These are phyloP conservation scores for Skeletonema tropicum DNA, from an alignment of 108 stramenopile species.

Conservation along the genomic window DNA sequence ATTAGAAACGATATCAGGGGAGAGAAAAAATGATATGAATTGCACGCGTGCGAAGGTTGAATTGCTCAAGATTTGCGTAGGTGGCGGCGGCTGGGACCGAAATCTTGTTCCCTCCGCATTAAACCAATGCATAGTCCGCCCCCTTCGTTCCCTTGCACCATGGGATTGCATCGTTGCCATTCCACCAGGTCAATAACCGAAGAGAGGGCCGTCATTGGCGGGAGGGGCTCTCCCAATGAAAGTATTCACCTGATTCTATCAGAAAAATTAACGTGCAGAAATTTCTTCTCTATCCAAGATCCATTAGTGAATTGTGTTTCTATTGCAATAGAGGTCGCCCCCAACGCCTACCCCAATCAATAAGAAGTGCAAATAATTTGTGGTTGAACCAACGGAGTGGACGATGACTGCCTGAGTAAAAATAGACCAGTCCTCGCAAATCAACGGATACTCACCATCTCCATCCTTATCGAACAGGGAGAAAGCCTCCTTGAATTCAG, in stretches of 20 bases:
- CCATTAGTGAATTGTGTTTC: neutral
- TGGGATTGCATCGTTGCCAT: neutral
- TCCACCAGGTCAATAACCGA: neutral
- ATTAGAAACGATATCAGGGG: neutral
- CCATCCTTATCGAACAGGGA: slow-evolving; percentile 99
- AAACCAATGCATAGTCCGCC: neutral
- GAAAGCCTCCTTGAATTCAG: slow-evolving; percentile 99
- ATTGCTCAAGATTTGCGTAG: neutral
- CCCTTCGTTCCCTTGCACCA: neutral
- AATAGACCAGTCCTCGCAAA: neutral
- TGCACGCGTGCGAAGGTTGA: neutral
- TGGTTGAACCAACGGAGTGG: neutral
- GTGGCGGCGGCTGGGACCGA: neutral
- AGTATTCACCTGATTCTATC: neutral
- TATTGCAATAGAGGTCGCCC: neutral
- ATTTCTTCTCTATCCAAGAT: neutral
- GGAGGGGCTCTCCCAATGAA: neutral
- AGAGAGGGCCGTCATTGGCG: neutral
- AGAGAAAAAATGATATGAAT: neutral
- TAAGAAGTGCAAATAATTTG: neutral
- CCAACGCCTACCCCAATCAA: neutral
- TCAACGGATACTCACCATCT: slow-evolving; percentile 81
- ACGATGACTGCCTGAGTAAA: neutral
- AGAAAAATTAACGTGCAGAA: neutral
- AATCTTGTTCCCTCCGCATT: neutral